phyloP scores from a whole-genome alignment of 305 asterid species.

The Salvia sclarea region DNA sequence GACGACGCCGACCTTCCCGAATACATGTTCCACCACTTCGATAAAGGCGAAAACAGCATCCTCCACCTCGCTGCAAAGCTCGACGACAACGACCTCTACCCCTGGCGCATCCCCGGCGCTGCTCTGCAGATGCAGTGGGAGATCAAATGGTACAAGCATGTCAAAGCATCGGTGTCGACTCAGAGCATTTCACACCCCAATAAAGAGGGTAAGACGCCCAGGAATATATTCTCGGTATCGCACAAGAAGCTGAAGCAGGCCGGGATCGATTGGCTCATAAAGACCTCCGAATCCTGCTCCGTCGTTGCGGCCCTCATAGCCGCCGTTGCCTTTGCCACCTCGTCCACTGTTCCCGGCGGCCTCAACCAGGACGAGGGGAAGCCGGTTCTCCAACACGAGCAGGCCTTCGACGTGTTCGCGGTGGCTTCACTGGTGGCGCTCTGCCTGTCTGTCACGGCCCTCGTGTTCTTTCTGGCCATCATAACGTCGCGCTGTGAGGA shows the following conservation, averaged over 20 bases:
- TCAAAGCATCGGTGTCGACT: too few relatives aligned
- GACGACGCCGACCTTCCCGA: slow-evolving; percentile 33
- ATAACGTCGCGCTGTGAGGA: slow-evolving; percentile 52
- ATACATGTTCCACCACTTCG: slow-evolving; percentile 39
- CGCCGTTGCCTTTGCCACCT: slow-evolving; percentile 57
- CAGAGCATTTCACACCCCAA: slow-evolving; percentile 49
- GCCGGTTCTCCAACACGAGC: slow-evolving; percentile 23
- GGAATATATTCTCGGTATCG: slow-evolving; percentile 33
- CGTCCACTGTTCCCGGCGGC: slow-evolving; percentile 58
- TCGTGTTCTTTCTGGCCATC: slow-evolving; percentile 57
- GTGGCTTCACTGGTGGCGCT: slow-evolving; percentile 44
- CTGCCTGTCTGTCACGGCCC: slow-evolving; percentile 53
- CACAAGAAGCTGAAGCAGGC: slow-evolving; percentile 35
- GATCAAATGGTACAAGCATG: slow-evolving; percentile 58
- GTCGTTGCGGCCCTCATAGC: slow-evolving; percentile 56
- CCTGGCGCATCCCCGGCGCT: slow-evolving; percentile 57
- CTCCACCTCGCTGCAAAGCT: slow-evolving; percentile 48
- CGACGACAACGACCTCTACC: slow-evolving; percentile 7
- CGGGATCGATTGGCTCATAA: slow-evolving; percentile 49
- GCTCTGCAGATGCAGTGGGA: slow-evolving; percentile 53
- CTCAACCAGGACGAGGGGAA: slow-evolving; percentile 29
- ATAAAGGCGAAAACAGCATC: slow-evolving; percentile 41
- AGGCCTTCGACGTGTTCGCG: slow-evolving; percentile 43
- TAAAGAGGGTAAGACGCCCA: slow-evolving; percentile 42
- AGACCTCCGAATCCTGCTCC: slow-evolving; percentile 64